These are phyloP conservation scores for Aspergillus aculeatinus DNA, from an alignment of 2,329 filamentous ascomycete genomes.

Conservation along the genomic window DNA sequence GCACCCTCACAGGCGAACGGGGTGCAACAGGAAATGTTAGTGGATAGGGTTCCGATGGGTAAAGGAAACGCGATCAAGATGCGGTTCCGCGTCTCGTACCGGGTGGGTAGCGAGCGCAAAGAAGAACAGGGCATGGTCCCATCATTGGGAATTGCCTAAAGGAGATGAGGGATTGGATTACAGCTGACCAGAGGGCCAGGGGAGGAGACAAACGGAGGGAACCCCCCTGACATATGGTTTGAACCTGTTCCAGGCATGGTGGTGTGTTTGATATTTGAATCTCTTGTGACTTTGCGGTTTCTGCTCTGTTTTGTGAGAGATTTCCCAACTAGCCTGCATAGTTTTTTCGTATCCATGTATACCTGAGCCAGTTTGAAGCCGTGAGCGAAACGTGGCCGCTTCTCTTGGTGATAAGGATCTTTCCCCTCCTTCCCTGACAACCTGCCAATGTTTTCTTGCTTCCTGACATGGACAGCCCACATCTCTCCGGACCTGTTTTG, in stretches of 20 bases:
- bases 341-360: not conserved
- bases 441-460: not conserved
- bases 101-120: slow-evolving; percentile 59
- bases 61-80: slow-evolving; percentile 83
- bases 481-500: not conserved
- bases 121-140: slow-evolving; percentile 84
- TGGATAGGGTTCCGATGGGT: slow-evolving; percentile 70
- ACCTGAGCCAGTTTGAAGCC: not conserved
- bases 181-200: not conserved
- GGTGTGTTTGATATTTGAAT: not conserved
- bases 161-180: not conserved
- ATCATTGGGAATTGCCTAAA: slow-evolving; percentile 69
- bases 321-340: slow-evolving; percentile 2
- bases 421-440: not conserved
- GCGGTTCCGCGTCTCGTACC: slow-evolving; percentile 83
- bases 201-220: not conserved
- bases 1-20: slow-evolving; percentile 70
- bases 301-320: not conserved
- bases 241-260: not conserved
- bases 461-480: not conserved
- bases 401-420: not conserved
- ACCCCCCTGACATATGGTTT: not conserved
- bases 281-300: not conserved
- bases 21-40: slow-evolving; percentile 75
- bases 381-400: not conserved